Conservation (phyloP, 352 stramenopile species). For the Phytophthora pini region DNA sequence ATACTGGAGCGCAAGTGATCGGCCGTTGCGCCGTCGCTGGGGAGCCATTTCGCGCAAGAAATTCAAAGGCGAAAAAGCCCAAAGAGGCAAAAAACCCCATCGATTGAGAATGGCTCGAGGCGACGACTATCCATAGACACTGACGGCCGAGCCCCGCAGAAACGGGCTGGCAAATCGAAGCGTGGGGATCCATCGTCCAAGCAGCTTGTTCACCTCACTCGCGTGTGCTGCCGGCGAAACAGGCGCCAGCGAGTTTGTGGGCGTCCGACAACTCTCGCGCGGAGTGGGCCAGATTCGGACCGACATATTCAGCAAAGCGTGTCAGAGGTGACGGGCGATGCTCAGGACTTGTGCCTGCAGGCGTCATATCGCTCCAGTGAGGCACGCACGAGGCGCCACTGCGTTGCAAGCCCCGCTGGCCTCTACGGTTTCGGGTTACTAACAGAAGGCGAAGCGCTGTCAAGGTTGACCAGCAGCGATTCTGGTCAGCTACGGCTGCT, state of each 20-base stretch:
- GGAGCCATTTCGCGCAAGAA: constrained; percentile 25
- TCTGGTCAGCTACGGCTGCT: constrained; percentile 5
- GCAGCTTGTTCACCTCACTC: constrained; percentile 14
- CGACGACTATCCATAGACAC: constrained; percentile 24
- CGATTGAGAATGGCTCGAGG: background rate
- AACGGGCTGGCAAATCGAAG: constrained; percentile 12
- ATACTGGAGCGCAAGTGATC: constrained; percentile 9
- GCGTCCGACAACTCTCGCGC: constrained; percentile 7
- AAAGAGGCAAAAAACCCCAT: background rate
- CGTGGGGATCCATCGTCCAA: background rate
- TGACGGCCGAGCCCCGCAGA: constrained; percentile 1
- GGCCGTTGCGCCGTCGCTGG: constrained; percentile 13
- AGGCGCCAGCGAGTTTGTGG: constrained; percentile 14
- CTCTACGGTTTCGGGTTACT: constrained; percentile 19
- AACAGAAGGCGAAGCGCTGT: constrained; percentile 21
- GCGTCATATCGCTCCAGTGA: background rate
- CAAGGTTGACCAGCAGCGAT: constrained; percentile 12
- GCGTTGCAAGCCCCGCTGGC: background rate
- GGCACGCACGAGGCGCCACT: background rate
- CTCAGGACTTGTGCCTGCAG: background rate
- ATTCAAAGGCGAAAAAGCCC: background rate
- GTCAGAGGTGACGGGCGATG: background rate
- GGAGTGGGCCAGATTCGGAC: constrained; percentile 12
- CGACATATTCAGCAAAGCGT: constrained; percentile 8
- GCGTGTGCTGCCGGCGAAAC: constrained; percentile 16